Evolutionary conservation across 805 yeast genomes (phyloP).

Genomic region (Ogataea ganodermae): DNA sequence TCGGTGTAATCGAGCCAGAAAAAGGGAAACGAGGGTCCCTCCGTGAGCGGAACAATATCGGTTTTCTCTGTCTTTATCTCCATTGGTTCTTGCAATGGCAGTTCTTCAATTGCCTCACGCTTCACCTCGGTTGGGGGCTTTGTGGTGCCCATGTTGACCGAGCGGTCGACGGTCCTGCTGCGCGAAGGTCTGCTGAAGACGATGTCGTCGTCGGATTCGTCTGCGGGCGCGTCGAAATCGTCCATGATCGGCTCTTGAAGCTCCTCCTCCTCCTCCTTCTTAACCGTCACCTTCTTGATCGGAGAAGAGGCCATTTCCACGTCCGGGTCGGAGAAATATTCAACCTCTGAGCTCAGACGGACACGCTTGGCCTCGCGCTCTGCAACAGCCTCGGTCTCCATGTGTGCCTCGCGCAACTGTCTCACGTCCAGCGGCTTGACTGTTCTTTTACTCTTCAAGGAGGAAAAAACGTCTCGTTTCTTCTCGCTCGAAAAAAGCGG

Average conservation of each 20-base stretch:
- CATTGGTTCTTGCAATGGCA: too few species aligned
- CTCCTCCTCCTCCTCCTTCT: conserved; percentile 2
- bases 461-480: conserved; percentile 32
- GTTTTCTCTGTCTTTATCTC: too few species aligned
- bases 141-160: conserved; percentile 42
- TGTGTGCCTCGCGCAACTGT: conserved; percentile 25
- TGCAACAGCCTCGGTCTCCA: conserved; percentile 18
- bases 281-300: not conserved
- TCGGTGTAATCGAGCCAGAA: conserved; percentile 92
- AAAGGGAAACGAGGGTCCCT: conserved; percentile 39
- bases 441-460: conserved; percentile 28
- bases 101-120: too few species aligned
- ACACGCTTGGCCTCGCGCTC: conserved; percentile 23
- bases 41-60: too few species aligned
- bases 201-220: conserved; percentile 58
- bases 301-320: not conserved
- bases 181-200: conserved; percentile 55
- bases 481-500: conserved; percentile 23
- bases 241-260: not conserved
- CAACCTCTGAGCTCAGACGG: conserved; percentile 27
- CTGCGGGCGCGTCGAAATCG: conserved; percentile 22
- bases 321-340: conserved; percentile 6
- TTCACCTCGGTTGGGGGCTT: conserved; percentile 15
- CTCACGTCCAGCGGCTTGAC: conserved; percentile 26
- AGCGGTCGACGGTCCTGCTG: conserved; percentile 42